These are phyloP conservation scores for Babesia caballi DNA, from an alignment of 169 alveolate species.

Conservation along the genomic window DNA sequence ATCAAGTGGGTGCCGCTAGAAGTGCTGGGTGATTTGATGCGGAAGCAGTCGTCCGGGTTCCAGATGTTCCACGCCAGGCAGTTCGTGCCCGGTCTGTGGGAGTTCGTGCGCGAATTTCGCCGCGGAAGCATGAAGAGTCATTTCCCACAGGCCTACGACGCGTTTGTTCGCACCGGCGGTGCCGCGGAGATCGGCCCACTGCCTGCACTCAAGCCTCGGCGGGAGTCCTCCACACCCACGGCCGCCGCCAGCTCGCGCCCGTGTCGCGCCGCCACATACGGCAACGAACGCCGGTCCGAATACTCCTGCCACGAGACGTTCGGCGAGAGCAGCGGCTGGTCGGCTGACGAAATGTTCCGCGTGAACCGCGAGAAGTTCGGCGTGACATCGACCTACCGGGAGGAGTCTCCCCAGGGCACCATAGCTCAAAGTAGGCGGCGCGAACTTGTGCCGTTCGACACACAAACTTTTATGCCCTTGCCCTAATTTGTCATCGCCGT, in stretches of 20 bases:
- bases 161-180: neutral
- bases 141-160: conserved; percentile 25
- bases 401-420: conserved; percentile 60
- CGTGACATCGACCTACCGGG: conserved; percentile 79
- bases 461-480: neutral
- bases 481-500: neutral
- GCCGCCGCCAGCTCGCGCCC: neutral
- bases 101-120: conserved; percentile 17
- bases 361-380: conserved; percentile 84
- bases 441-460: conserved; percentile 18
- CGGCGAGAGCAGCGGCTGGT: conserved; percentile 69
- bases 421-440: neutral
- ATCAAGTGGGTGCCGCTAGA: conserved; percentile 80
- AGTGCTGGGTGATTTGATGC: conserved; percentile 34
- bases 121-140: conserved; percentile 16
- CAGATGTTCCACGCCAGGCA: conserved; percentile 47
- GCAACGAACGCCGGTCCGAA: neutral
- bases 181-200: neutral
- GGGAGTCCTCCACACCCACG: neutral
- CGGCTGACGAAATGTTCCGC: conserved; percentile 85
- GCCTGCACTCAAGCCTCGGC: neutral
- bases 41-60: conserved; percentile 23
- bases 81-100: conserved; percentile 48
- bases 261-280: neutral
- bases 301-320: conserved; percentile 14